Base-by-base conservation (phyloP, 1,284 basidiomycete genomes). In the Pseudozyma flocculosa region DNA sequence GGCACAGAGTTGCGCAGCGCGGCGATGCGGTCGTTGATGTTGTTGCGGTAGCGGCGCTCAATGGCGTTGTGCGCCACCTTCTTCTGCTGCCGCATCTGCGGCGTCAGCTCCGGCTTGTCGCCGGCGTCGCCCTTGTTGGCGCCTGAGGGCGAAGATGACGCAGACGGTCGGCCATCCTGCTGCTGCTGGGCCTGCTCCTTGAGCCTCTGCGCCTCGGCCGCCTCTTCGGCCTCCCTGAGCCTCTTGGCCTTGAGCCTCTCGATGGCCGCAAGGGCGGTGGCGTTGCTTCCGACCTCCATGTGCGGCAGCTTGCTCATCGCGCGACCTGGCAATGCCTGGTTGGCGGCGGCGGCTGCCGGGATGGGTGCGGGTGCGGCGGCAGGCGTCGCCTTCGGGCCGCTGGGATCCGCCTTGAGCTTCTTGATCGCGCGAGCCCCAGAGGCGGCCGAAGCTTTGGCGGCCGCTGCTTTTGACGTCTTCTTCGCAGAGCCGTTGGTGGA, bases 1-100 rank as follows among this genome's bases (percentile, higher is more conserved):
- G 89, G 89, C 1, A 92, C 89, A 11, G 89, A 87, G 70, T 86
- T 84, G 50, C 88, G 86, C 39, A 76, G 69, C n/a, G 71, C 69
- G 15, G 73, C 67, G 37, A 76, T 75, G 32, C 74, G 65, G 52
- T 75, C 74, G 48, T 76, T 76, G 48, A 76, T 76, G 52, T 76
- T 76, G 69, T 74, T 76, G 26, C 74, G 72, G 34, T 76, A 76
- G 14, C 73, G 62, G 17, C 74, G 59, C 47, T 76, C 74, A 48
- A 76, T 76, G 26, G 71, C 74, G 45, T 76, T 76, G 54, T 76
- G 74, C 0, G 74, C 72, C 1, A 73, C 70, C 50, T 76, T 76
- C 19, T 72, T 72, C 44, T 57, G 64, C 44, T 57, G 61, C 8
- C 48, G 53, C 40, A 53, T 68, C 26, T 52, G 49, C n/a, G 61